Evolutionary conservation across 1,284 basidiomycete genomes (phyloP), one percentile per base, ranked within the genome.

Genomic region (Flammula alnicola): DNA sequence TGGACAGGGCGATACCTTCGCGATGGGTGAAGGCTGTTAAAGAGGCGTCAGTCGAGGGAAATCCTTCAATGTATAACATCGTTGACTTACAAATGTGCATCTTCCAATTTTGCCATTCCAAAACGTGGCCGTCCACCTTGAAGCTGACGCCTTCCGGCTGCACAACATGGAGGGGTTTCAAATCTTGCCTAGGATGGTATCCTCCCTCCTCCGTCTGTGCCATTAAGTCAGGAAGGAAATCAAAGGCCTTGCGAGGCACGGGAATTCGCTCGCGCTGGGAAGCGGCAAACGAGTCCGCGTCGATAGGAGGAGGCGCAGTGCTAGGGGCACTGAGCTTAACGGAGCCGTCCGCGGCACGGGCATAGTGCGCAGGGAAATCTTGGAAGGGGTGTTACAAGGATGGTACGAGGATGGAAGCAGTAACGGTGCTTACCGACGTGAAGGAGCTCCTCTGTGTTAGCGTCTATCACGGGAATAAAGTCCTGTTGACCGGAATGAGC

Each of bases 51-150:
- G 22, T 10, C 27, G 27, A 22, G 16, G 25, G 16, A 11, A 38
- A 12, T 16, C 20, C 19, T 25, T 19, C 33, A 33, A 22, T 42
- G 12, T 14, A 48, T 20, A 37, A 30, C 32, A 23, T 12, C 17
- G 20, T 22, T 26, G 36, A 67, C 75, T 52, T 52, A 83, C 89
- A 81, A 47, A 95, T 77, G 65, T 95, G 93, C 85, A 95, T 90
- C 68, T 88, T 92, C 93, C 93, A 96, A 61, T 94, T 94, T 63
- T 95, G 93, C 93, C 93, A 96, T 63, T 89, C 86, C 9, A 95
- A 65, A n/a, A 82, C 80, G 58, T 93, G 73, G 0, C 93, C 94
- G 43, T 86, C 78, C 67, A 96, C 78, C 65, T 78, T 88, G 77
- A 96, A 97, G 59, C 88, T 91, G 7, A 95, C 92, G 35, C 95